phyloP scores from a whole-genome alignment of 2,329 filamentous ascomycete species.

The Aspergillus novoparasiticus region DNA sequence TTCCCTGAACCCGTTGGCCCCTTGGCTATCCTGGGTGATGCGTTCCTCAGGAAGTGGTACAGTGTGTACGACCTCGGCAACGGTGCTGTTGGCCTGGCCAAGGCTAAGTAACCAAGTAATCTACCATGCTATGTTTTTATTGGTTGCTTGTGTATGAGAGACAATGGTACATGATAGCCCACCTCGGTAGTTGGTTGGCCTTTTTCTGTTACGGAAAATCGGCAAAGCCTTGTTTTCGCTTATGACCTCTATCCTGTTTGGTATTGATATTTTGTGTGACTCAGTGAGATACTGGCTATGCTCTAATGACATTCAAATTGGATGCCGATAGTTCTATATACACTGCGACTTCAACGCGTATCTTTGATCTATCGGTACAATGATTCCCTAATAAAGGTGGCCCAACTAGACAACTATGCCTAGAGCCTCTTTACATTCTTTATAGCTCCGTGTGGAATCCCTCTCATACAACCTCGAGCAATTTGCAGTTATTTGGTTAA shows the following conservation, averaged over 20 bases:
- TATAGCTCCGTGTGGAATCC: background rate
- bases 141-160: background rate
- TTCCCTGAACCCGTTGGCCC: conserved; percentile 83
- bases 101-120: conserved; percentile 64
- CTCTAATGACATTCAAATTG: background rate
- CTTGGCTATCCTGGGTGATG: conserved; percentile 80
- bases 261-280: background rate
- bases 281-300: background rate
- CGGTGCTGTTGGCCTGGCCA: conserved; percentile 84
- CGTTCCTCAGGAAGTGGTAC: conserved; percentile 68
- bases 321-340: background rate
- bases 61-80: conserved; percentile 95
- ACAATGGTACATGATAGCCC: conserved; percentile 1
- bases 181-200: background rate
- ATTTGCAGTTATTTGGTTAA: no score
- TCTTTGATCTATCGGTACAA: background rate
- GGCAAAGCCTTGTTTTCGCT: background rate
- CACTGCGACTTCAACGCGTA: background rate
- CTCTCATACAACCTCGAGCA: background rate
- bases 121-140: background rate
- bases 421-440: background rate
- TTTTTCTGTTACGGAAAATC: background rate
- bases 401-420: background rate
- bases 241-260: background rate
- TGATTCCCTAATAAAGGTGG: background rate